A percentile compares a stretch with the other conserved stretches of the same genome.
Evolutionary conservation across 768 basidiomycete species (phyloP).

Genomic region (Kwoniella mangroviensis): DNA sequence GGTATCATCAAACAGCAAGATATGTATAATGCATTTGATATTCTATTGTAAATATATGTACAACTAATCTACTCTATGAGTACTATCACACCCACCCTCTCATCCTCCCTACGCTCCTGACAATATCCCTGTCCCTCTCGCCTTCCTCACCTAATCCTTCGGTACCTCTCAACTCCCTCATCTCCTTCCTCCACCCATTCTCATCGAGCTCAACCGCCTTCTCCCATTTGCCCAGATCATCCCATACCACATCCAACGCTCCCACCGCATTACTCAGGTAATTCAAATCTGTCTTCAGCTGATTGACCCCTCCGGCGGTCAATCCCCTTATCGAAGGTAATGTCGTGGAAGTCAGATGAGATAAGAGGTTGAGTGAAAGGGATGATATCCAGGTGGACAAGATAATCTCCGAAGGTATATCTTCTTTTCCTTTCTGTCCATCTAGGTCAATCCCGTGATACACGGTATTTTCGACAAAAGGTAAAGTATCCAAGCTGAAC

Average conservation of each 20-base stretch:
- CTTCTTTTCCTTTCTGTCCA: slow-evolving; percentile 1
- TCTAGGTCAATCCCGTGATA: not conserved
- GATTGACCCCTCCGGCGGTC: slow-evolving; percentile 72
- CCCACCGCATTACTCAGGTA: slow-evolving; percentile 89
- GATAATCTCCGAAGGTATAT: slow-evolving; percentile 67
- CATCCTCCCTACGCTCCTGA: slow-evolving; percentile 33
- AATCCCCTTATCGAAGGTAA: slow-evolving; percentile 74
- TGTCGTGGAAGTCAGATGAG: slow-evolving; percentile 70
- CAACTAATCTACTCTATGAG: not conserved
- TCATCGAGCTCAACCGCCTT: slow-evolving; percentile 65
- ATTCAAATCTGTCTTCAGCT: slow-evolving; percentile 82
- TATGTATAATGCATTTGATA: not conserved
- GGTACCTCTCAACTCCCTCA: slow-evolving; percentile 22
- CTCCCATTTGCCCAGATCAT: slow-evolving; percentile 79
- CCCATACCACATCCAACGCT: slow-evolving; percentile 85
- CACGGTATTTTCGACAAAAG: slow-evolving; percentile 64
- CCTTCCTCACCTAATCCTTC: slow-evolving; percentile 13
- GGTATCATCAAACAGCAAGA: not conserved
- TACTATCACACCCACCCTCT: slow-evolving; percentile 29
- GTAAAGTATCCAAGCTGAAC: slow-evolving; percentile 83
- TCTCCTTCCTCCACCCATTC: slow-evolving; percentile 48
- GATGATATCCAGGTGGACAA: slow-evolving; percentile 91
- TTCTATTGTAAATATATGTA: not conserved
- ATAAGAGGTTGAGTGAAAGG: slow-evolving; percentile 77
- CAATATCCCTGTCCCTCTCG: slow-evolving; percentile 21